Evolutionary conservation across 1,284 basidiomycete genomes (phyloP).

Genomic region (Ustilago curta): DNA sequence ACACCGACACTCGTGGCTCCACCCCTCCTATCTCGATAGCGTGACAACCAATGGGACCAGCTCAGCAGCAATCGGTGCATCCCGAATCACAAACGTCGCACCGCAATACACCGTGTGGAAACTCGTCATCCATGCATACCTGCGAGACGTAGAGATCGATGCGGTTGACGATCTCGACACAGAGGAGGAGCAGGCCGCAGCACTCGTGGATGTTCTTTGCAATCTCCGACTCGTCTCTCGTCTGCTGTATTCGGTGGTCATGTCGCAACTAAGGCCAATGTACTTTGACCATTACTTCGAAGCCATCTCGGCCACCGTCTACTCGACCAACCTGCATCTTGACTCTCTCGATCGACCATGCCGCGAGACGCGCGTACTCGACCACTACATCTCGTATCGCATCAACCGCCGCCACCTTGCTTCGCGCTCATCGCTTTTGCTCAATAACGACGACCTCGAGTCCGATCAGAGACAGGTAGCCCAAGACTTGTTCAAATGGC

Average conservation of each 20-base stretch:
- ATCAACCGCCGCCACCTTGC: conserved; percentile 29
- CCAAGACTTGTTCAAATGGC: conserved; percentile 49
- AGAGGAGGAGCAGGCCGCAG: conserved; percentile 30
- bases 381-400: conserved; percentile 46
- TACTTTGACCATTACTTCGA: conserved; percentile 35
- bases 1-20: conserved; percentile 32
- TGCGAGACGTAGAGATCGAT: not conserved
- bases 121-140: conserved; percentile 14
- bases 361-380: conserved; percentile 41
- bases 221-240: conserved; percentile 38
- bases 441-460: conserved; percentile 46
- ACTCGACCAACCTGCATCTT: conserved; percentile 25
- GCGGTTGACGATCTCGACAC: conserved; percentile 14
- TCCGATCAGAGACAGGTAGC: conserved; percentile 36
- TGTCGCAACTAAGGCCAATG: conserved; percentile 28
- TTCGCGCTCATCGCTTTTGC: conserved; percentile 27
- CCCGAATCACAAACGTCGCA: conserved; percentile 16
- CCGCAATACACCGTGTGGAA: conserved; percentile 31
- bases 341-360: conserved; percentile 17
- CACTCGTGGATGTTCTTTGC: conserved; percentile 24
- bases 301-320: conserved; percentile 28
- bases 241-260: conserved; percentile 35
- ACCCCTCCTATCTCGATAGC: conserved; percentile 43
- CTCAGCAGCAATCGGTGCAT: not conserved
- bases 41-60: not conserved